Conservation (phyloP, 176 grass and related monocot genomes). For the Oryza glumipatula region DNA sequence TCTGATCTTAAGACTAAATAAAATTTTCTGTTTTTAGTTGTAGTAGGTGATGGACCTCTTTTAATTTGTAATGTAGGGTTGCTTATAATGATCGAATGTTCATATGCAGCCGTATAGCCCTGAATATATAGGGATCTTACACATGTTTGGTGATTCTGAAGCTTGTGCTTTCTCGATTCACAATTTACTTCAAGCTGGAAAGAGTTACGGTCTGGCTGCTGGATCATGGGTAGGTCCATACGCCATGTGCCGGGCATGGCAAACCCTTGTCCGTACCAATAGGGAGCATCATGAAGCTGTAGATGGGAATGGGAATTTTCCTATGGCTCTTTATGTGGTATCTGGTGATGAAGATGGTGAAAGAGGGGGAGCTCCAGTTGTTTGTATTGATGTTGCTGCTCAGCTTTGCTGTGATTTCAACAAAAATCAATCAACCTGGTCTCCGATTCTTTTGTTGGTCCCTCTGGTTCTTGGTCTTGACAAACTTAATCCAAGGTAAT, state of each 20-base stretch:
- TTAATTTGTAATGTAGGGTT: slow-evolving; percentile 65
- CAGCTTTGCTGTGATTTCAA: slow-evolving; percentile 72
- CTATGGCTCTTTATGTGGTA: slow-evolving; percentile 89
- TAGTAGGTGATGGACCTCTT: slow-evolving; percentile 50
- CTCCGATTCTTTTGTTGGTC: slow-evolving; percentile 85
- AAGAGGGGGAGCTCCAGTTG: slow-evolving; percentile 91
- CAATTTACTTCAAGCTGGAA: slow-evolving; percentile 90
- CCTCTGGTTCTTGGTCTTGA: slow-evolving; percentile 95
- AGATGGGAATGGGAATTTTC: slow-evolving; percentile 51
- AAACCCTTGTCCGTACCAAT: slow-evolving; percentile 72
- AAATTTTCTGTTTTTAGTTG: slow-evolving; percentile 14
- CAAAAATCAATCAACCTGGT: slow-evolving; percentile 53
- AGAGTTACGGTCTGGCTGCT: slow-evolving; percentile 70
- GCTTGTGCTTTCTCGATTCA: slow-evolving; percentile 83
- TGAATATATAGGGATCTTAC: slow-evolving; percentile 79
- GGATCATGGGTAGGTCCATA: slow-evolving; percentile 97
- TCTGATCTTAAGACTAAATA: neutral
- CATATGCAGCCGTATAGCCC: slow-evolving; percentile 83
- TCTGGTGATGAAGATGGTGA: slow-evolving; percentile 97
- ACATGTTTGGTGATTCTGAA: slow-evolving; percentile 85
- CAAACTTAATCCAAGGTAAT: slow-evolving; percentile 97
- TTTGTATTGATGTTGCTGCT: slow-evolving; percentile 79
- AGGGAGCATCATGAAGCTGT: slow-evolving; percentile 46
- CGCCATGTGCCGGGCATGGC: slow-evolving; percentile 92
- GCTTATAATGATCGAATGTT: slow-evolving; percentile 67